These are phyloP conservation scores for Calonectria montana DNA, from an alignment of 2,329 filamentous ascomycete genomes.

Conservation along the genomic window DNA sequence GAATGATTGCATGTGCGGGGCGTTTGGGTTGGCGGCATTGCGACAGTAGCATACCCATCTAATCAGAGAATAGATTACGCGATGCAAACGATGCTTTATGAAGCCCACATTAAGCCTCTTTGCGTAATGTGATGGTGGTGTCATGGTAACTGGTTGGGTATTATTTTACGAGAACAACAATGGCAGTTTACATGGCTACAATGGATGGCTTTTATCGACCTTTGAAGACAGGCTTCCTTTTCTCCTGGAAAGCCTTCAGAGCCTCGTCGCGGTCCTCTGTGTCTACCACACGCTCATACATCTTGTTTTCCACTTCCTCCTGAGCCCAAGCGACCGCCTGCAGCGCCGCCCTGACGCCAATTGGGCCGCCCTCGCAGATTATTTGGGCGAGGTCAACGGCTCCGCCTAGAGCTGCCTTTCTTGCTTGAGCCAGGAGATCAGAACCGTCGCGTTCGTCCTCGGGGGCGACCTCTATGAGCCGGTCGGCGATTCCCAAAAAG, in stretches of 20 bases:
- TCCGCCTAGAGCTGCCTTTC: conserved; percentile 77
- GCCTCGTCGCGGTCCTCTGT: conserved; percentile 93
- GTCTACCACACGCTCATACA: conserved; percentile 84
- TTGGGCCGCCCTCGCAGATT: conserved; percentile 90
- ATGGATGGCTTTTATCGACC: conserved; percentile 54
- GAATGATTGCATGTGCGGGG: conserved; percentile 15
- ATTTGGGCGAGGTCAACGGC: conserved; percentile 82
- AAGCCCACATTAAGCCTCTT: neutral
- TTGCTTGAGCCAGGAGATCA: conserved; percentile 66
- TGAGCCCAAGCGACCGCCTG: conserved; percentile 79
- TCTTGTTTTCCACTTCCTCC: conserved; percentile 85
- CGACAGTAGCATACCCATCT: conserved; percentile 22
- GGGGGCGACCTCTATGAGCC: conserved; percentile 83
- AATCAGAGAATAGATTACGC: conserved; percentile 22
- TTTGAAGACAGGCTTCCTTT: conserved; percentile 70
- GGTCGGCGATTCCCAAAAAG: conserved; percentile 88
- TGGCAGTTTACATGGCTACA: neutral
- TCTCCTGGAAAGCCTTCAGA: conserved; percentile 80
- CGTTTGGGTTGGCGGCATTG: conserved; percentile 23
- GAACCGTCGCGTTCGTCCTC: conserved; percentile 59
- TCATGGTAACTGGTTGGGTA: neutral
- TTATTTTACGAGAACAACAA: neutral
- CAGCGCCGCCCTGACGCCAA: conserved; percentile 83
- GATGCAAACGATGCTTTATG: conserved; percentile 12
- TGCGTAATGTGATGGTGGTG: neutral